Evolutionary conservation across 2,329 filamentous ascomycete species (phyloP).

Genomic region (Xenoacremonium recifei): DNA sequence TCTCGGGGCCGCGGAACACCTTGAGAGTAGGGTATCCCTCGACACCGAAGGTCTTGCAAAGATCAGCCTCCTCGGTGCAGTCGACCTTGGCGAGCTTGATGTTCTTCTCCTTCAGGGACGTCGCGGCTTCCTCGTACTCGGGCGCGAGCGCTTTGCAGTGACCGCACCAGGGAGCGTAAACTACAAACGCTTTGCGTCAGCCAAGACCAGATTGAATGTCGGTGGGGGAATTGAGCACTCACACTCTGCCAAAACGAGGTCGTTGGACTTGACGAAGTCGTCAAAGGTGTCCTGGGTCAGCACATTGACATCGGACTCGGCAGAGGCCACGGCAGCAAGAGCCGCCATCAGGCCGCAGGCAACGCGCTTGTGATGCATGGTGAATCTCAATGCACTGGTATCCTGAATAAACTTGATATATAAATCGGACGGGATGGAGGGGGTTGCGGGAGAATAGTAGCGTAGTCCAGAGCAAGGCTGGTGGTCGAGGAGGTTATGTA

Average conservation of each 20-base stretch:
- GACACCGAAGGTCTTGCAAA: conserved; percentile 87
- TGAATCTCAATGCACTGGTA: conserved; percentile 25
- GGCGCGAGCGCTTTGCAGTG: conserved; percentile 98
- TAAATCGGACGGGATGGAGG: conserved; percentile 15
- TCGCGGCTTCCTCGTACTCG: conserved; percentile 86
- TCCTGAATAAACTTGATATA: conserved; percentile 21
- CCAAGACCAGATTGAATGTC: neutral
- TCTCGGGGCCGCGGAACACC: conserved; percentile 91
- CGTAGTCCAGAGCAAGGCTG: conserved; percentile 18
- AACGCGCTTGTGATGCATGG: conserved; percentile 51
- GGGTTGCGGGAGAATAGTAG: conserved; percentile 16
- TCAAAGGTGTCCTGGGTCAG: conserved; percentile 86
- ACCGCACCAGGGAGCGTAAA: conserved; percentile 95
- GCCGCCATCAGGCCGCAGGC: conserved; percentile 55
- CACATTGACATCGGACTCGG: conserved; percentile 76
- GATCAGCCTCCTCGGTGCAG: conserved; percentile 90
- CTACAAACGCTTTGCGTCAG: conserved; percentile 36
- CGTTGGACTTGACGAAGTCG: conserved; percentile 79
- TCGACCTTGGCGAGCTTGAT: conserved; percentile 86
- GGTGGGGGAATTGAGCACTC: conserved; percentile 38
- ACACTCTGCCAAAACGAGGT: conserved; percentile 94
- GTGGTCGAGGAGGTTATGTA: conserved; percentile 34
- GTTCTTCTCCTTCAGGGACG: conserved; percentile 81
- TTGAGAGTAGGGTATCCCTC: conserved; percentile 99
- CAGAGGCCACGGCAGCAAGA: conserved; percentile 55